Base-by-base conservation (phyloP, 805 yeast genomes). In the Lachancea kluyveri region DNA sequence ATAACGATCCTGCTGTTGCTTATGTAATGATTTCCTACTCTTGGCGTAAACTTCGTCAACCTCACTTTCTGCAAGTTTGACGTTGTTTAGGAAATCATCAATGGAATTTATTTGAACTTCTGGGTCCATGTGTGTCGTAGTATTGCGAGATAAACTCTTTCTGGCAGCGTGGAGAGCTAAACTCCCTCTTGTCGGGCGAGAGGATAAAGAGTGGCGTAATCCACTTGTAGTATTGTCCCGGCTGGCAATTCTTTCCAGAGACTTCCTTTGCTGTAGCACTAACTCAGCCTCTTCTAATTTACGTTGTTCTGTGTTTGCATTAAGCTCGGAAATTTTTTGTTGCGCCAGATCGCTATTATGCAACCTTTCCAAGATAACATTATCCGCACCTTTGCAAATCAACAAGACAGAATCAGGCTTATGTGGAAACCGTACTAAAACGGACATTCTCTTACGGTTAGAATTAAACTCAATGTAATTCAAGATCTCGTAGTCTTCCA, bases 331-430 rank as follows among this genome's bases (percentile, higher is more conserved):
- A 26, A 79, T 71, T 50, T 81, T 85, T n/a, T 55, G 50, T 13
- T 61, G 57, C 0, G 94, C 95, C 29, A 80, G 31, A 2, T 70
- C 72, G 1, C 70, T 43, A 41, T 78, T 65, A 35, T 65, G 68
- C 37, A 92, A 64, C 36, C 83, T 70, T 31, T 88, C 95, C 31
- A 88, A 54, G 29, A 92, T 84, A 8, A 90, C 71, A 48, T 85
- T 85, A 55, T 92, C 98, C 2, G 99, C 98, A 33, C 98, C 99
- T 59, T 92, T 92, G 59, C 95, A 86, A 25, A 92, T 63, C 41
- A 92, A 50, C 27, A 90, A 74, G 14, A 87, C 69, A 37, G 81
- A 69, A 5, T 74, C 74, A 3, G 41, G 37, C 12, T 48, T 48
- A 52, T 83, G 81, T 0, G 96, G 95, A 45, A 83, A 74, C 39